phyloP scores from a whole-genome alignment of 2,329 filamentous ascomycete genomes.

The Sclerotinia spermophila region DNA sequence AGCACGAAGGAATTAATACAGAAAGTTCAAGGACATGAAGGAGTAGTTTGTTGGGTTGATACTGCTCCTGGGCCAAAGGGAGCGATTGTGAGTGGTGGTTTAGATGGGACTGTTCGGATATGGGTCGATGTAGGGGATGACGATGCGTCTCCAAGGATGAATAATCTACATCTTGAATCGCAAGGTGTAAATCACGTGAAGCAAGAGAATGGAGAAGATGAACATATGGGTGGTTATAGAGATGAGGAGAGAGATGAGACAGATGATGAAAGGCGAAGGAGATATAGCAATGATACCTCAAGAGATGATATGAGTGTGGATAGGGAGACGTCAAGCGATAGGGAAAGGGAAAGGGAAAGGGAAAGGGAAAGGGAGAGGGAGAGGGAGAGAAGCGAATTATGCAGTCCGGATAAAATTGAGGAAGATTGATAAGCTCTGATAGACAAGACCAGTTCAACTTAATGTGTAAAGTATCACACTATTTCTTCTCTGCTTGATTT shows the following conservation, averaged over 20 bases:
- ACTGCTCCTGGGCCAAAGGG: conserved; percentile 51
- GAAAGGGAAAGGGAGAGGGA: conserved; percentile 15
- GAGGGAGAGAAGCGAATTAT: conserved; percentile 12
- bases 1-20: conserved; percentile 80
- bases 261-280: conserved; percentile 21
- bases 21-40: conserved; percentile 51
- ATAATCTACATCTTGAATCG: conserved; percentile 23
- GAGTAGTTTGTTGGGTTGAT: conserved; percentile 65
- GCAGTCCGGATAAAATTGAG: conserved; percentile 23
- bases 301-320: conserved; percentile 26
- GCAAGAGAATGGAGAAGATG: conserved; percentile 21
- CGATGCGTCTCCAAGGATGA: conserved; percentile 20
- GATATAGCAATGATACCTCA: conserved; percentile 30
- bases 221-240: conserved; percentile 19
- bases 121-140: conserved; percentile 49
- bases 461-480: neutral
- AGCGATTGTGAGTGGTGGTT: conserved; percentile 56
- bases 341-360: neutral
- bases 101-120: conserved; percentile 59
- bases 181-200: conserved; percentile 8
- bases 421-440: conserved; percentile 21
- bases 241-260: conserved; percentile 18
- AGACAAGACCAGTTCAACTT: neutral
- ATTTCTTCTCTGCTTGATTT: too few relatives aligned
- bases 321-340: conserved; percentile 8